phyloP scores from a whole-genome alignment of 495 filamentous ascomycete species.

The Cryomyces minteri region DNA sequence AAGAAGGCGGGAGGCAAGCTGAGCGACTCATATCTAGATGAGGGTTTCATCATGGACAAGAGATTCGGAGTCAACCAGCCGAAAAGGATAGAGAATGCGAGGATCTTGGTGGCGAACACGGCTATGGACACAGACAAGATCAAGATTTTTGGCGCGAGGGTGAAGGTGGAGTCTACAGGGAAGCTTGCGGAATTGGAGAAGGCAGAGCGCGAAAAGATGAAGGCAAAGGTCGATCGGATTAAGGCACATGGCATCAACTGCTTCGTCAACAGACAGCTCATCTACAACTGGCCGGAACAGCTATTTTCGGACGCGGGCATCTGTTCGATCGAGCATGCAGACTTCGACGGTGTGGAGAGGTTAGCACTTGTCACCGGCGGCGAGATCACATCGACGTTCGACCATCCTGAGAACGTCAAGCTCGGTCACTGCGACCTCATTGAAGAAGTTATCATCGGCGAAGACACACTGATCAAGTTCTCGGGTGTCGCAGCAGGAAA shows the following conservation, averaged over 20 bases:
- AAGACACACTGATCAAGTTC: constrained; percentile 93
- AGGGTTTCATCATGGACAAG: constrained; percentile 97
- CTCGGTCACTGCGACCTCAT: constrained; percentile 89
- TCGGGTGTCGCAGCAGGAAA: constrained; percentile 87
- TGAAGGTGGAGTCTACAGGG: constrained; percentile 86
- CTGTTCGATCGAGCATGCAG: constrained; percentile 95
- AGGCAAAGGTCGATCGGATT: constrained; percentile 94
- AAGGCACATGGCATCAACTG: constrained; percentile 99
- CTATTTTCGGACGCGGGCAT: constrained; percentile 96
- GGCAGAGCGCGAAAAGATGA: constrained; percentile 98
- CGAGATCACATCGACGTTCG: constrained; percentile 94
- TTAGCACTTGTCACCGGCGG: constrained; percentile 89
- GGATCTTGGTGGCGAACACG: constrained; percentile 94
- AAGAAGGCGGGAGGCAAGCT: constrained; percentile 98
- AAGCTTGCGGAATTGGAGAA: constrained; percentile 95
- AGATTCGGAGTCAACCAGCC: constrained; percentile 97
- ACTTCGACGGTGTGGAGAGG: constrained; percentile 95
- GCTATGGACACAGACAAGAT: constrained; percentile 99
- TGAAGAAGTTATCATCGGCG: constrained; percentile 94
- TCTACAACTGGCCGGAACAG: constrained; percentile 99
- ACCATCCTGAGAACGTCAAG: constrained; percentile 93
- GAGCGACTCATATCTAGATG: constrained; percentile 89
- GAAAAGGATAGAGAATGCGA: constrained; percentile 90
- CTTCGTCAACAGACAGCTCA: constrained; percentile 96
- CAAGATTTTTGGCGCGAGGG: constrained; percentile 94